A percentile compares a stretch with the other conserved stretches of the same genome.
Evolutionary conservation across 805 yeast genomes (phyloP).

Genomic region (Yamadazyma endophytica): DNA sequence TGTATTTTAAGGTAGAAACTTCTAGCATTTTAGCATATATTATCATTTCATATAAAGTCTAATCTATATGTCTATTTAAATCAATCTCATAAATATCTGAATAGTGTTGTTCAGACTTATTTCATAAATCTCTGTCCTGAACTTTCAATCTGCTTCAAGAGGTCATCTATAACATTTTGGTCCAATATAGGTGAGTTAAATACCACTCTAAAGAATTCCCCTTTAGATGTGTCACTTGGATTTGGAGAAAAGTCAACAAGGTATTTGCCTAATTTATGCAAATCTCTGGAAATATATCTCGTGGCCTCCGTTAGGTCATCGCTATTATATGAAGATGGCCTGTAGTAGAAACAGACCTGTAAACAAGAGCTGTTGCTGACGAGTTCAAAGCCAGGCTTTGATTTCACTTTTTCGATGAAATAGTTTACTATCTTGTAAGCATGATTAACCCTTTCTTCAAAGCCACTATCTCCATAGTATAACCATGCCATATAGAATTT

Average conservation of each 20-base stretch:
- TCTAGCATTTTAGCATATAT: no score
- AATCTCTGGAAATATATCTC: conserved; percentile 53
- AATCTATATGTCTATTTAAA: no score
- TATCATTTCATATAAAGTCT: no score
- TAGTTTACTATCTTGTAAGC: conserved; percentile 65
- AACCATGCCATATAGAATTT: conserved; percentile 79
- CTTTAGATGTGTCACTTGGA: conserved; percentile 45
- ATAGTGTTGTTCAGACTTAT: no score
- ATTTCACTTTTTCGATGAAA: conserved; percentile 44
- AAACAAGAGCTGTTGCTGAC: conserved; percentile 62
- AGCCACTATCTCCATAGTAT: conserved; percentile 71
- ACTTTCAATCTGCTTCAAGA: conserved; percentile 29
- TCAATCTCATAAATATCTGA: no score
- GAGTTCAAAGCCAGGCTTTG: conserved; percentile 46
- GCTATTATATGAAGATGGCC: conserved; percentile 33
- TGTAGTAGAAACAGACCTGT: conserved; percentile 79
- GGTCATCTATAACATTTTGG: conserved; percentile 30
- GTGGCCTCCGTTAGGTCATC: conserved; percentile 51
- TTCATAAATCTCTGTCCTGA: no score
- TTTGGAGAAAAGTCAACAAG: conserved; percentile 78
- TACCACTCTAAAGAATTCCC: conserved; percentile 83
- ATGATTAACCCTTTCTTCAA: conserved; percentile 63
- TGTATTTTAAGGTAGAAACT: no score
- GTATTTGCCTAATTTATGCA: conserved; percentile 63
- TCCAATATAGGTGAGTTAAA: conserved; percentile 64